Conservation (phyloP, 73 alveolate species). For the Paramecium biaurelia region DNA sequence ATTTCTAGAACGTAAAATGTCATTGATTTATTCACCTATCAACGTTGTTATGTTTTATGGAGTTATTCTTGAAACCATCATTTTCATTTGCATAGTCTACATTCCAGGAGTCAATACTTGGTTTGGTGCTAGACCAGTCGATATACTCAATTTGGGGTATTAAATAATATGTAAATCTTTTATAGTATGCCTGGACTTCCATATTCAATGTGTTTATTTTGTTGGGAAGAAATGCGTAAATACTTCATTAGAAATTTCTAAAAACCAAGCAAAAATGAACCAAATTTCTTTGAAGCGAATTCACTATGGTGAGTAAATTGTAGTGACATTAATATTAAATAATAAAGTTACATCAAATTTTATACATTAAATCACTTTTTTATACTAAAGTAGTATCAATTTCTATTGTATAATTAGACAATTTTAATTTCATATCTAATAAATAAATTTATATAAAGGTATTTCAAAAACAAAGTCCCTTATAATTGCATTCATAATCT, state of each 20-base stretch:
- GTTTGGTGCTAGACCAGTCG: conserved; percentile 66
- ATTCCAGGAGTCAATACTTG: conserved; percentile 57
- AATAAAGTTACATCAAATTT: background rate
- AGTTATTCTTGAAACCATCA: conserved; percentile 3
- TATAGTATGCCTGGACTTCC: conserved; percentile 62
- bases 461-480: too few relatives aligned
- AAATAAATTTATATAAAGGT: too few relatives aligned
- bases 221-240: conserved; percentile 63
- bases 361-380: background rate
- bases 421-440: too few relatives aligned
- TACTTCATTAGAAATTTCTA: conserved; percentile 44
- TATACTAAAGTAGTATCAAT: background rate
- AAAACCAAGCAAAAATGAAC: background rate
- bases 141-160: conserved; percentile 49
- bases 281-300: conserved; percentile 32
- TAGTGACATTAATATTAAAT: background rate
- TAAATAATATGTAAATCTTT: background rate
- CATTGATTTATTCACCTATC: background rate
- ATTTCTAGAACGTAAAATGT: conserved; percentile 49
- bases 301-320: conserved; percentile 44
- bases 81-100: conserved; percentile 34
- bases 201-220: conserved; percentile 52
- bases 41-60: conserved; percentile 48
- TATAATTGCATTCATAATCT: too few relatives aligned
- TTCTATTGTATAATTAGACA: too few relatives aligned